Percentiles rank a stretch among this genome's conserved stretches.
phyloP scores from a whole-genome alignment of 257 asterid species.

The Solanum gandarillasii region DNA sequence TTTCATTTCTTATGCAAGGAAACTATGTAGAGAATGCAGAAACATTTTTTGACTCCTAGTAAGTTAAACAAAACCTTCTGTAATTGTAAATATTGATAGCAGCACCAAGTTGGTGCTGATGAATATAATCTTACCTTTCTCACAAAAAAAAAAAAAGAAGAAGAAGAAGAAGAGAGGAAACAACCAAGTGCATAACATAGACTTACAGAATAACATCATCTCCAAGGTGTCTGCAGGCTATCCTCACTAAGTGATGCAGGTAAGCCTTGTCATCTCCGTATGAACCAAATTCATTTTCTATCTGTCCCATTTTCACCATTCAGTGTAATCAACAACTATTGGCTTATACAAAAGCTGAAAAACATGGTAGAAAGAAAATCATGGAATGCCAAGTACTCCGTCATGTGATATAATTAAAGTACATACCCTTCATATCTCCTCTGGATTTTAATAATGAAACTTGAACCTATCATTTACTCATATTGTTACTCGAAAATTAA shows the following conservation, averaged over 20 bases:
- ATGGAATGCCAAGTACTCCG: neutral
- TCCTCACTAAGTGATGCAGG: conserved; percentile 71
- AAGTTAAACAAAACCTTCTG: neutral
- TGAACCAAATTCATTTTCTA: conserved; percentile 97
- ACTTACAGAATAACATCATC: conserved; percentile 68
- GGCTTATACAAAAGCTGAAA: conserved; percentile 2
- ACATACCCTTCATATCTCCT: neutral
- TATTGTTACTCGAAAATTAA: neutral
- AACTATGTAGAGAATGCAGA: neutral
- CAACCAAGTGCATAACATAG: neutral
- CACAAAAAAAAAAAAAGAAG: neutral
- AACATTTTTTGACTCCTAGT: neutral
- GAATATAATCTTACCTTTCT: neutral
- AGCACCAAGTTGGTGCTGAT: neutral
- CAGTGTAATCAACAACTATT: conserved; percentile 11
- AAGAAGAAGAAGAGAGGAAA: neutral
- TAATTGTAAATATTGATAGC: neutral
- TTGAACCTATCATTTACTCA: neutral
- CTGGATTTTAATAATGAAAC: neutral
- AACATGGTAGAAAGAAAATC: neutral
- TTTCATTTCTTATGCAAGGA: neutral
- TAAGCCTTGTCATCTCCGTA: conserved; percentile 81
- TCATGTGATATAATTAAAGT: neutral
- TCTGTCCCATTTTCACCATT: conserved; percentile 36
- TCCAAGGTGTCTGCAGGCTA: conserved; percentile 74